Percentiles rank a stretch among this genome's conserved stretches.
Conservation (phyloP, 768 basidiomycete species). For the Leucocoprinus leucothites region DNA sequence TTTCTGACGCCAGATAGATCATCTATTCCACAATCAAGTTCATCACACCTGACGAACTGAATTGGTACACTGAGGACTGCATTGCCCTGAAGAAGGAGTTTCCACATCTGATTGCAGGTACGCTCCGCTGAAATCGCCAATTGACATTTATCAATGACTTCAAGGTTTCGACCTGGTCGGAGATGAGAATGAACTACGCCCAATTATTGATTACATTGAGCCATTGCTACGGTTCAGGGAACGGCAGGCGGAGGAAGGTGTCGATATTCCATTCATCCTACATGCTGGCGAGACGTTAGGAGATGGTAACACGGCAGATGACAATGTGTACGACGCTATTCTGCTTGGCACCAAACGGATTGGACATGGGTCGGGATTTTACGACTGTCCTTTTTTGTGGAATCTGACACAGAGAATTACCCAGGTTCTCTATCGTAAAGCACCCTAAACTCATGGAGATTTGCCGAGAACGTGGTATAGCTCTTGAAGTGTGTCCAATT, state of each 20-base stretch:
- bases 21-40: slow-evolving; percentile 66
- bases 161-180: slow-evolving; percentile 82
- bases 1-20: slow-evolving; percentile 38
- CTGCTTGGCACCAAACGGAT: slow-evolving; percentile 79
- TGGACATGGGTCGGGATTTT: slow-evolving; percentile 61
- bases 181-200: slow-evolving; percentile 57
- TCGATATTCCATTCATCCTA: slow-evolving; percentile 74
- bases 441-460: slow-evolving; percentile 70
- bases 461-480: slow-evolving; percentile 60
- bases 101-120: slow-evolving; percentile 71
- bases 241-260: slow-evolving; percentile 49
- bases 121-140: neutral
- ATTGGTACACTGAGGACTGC: slow-evolving; percentile 70
- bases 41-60: slow-evolving; percentile 52
- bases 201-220: slow-evolving; percentile 60
- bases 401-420: neutral
- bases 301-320: slow-evolving; percentile 68
- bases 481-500: slow-evolving; percentile 77
- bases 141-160: neutral
- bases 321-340: slow-evolving; percentile 77
- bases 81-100: slow-evolving; percentile 70
- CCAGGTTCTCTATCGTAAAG: slow-evolving; percentile 73
- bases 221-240: slow-evolving; percentile 57
- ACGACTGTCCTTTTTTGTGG: neutral
- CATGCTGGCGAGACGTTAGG: slow-evolving; percentile 84